Base-by-base conservation (phyloP, 169 alveolate species). In the Plasmodium inui region DNA sequence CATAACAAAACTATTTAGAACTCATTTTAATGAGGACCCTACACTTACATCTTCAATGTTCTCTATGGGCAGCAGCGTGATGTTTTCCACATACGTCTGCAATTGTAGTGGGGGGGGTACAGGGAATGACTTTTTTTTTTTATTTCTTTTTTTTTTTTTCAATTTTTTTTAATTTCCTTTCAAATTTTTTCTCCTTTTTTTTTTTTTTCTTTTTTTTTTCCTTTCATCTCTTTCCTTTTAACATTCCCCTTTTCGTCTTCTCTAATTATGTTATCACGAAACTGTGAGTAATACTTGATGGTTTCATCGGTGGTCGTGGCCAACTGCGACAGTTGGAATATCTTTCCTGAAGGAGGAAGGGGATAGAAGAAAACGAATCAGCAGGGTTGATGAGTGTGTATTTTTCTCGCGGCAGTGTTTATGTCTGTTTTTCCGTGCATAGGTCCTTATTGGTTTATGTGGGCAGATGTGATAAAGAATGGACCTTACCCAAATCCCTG, bases 241-340 rank as follows among this genome's bases (percentile, higher is more conserved):
- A 88, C 94, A 88, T 88, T 88, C 28, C 94, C 94, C 2, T 88
- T 88, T 76, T 88, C 82, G 17, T 88, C 94, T 46, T 88, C 94
- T 53, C 94, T 88, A 79, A 88, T 78, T 41, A 53, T 78, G 53
- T 73, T 88, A 57, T 88, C 94, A 67, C 46, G 90, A 79, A 88
- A 88, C 30, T 88, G 67, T 22, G 94, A 88, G 37, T 88, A 46
- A 34, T 88, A 73, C 44, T 55, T 88, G 30, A 88, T 88, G 26
- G 39, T 78, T 9, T 88, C 94, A 61, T 88, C 82, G 9, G 73
- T 79, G 55, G 88, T 79, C 17, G 94, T 88, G 80, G 94, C 44
- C 71, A 61, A 28, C 50, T 88, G 94, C 61, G 86, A 88, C 50
- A 88, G 34, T 50, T 88, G 83, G 71, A 88, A 88, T 28, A 88